These are phyloP conservation scores for Macroventuria anomochaeta DNA, from an alignment of 2,329 filamentous ascomycete species.

Conservation along the genomic window DNA sequence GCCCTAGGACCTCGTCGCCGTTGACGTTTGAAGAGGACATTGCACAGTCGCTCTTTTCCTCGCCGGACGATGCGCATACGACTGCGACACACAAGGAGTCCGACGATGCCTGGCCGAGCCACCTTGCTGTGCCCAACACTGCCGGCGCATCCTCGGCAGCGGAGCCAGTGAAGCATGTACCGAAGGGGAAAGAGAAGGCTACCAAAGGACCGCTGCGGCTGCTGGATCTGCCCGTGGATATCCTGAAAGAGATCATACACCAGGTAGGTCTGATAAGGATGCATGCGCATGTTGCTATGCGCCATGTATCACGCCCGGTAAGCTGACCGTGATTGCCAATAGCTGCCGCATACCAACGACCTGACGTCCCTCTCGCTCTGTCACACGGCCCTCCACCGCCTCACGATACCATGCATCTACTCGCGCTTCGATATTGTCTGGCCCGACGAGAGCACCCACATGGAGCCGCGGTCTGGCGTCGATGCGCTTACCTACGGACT, in stretches of 20 bases:
- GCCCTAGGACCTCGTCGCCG: conserved; percentile 39
- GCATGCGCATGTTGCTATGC: background rate
- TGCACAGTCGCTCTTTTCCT: conserved; percentile 26
- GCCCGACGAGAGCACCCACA: conserved; percentile 72
- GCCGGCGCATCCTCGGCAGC: conserved; percentile 27
- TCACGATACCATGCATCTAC: conserved; percentile 81
- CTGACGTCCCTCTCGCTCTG: conserved; percentile 78
- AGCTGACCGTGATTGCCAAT: conserved; percentile 25
- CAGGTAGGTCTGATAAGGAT: conserved; percentile 61
- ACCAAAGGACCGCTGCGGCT: conserved; percentile 66
- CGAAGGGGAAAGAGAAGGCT: conserved; percentile 58
- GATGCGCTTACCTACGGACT: conserved; percentile 84
- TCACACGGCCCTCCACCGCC: conserved; percentile 76
- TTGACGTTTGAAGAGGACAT: conserved; percentile 34
- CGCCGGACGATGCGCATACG: conserved; percentile 33
- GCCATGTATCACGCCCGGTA: background rate
- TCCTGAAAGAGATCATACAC: conserved; percentile 79
- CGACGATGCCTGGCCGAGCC: conserved; percentile 22
- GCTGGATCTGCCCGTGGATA: conserved; percentile 78
- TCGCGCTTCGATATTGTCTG: conserved; percentile 87
- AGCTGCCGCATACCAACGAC: conserved; percentile 84
- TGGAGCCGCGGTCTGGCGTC: conserved; percentile 73
- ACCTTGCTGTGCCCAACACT: conserved; percentile 6
- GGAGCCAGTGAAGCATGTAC: conserved; percentile 32
- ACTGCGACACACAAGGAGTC: conserved; percentile 18